These are phyloP conservation scores for Arabidopsis arenosa DNA, from an alignment of 345 rosid species.

Conservation along the genomic window DNA sequence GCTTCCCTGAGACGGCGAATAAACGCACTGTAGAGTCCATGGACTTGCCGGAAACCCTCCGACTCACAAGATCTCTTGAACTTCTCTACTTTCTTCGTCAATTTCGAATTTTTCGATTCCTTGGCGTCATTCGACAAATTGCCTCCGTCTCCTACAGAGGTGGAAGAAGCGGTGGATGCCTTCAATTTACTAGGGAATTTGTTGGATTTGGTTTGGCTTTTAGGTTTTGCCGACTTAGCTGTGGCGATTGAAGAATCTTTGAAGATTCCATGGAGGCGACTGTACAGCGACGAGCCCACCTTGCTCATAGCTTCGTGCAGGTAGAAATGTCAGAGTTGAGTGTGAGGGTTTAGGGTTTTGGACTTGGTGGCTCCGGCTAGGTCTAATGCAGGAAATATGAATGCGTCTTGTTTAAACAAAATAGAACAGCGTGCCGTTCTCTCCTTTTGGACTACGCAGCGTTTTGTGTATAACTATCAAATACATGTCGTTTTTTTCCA, in stretches of 20 bases:
- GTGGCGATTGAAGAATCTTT: conserved; percentile 36
- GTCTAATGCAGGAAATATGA: conserved; percentile 3
- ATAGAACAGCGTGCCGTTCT: conserved; percentile 35
- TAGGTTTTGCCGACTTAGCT: conserved; percentile 24
- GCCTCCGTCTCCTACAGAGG: conserved; percentile 20
- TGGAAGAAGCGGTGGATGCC: not conserved
- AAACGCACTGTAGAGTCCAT: conserved; percentile 51
- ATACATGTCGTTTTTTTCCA: not conserved
- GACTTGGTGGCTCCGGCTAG: not conserved
- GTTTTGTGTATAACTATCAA: not conserved
- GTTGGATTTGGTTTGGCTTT: conserved; percentile 29
- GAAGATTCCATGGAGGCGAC: conserved; percentile 52
- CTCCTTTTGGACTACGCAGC: not conserved
- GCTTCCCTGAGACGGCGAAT: conserved; percentile 67
- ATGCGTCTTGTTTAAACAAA: not conserved
- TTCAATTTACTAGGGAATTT: conserved; percentile 38
- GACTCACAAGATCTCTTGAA: conserved; percentile 67
- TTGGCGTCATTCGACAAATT: conserved; percentile 22
- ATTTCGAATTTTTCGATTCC: conserved; percentile 48
- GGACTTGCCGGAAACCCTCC: conserved; percentile 56
- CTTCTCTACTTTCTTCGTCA: conserved; percentile 54
- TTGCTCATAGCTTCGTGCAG: conserved; percentile 45
- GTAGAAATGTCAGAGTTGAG: conserved; percentile 11
- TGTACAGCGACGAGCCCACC: conserved; percentile 44
- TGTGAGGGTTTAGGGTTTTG: conserved; percentile 43